phyloP scores from a whole-genome alignment of 1,284 basidiomycete genomes.

The Apiotrichum akiyoshidainum region DNA sequence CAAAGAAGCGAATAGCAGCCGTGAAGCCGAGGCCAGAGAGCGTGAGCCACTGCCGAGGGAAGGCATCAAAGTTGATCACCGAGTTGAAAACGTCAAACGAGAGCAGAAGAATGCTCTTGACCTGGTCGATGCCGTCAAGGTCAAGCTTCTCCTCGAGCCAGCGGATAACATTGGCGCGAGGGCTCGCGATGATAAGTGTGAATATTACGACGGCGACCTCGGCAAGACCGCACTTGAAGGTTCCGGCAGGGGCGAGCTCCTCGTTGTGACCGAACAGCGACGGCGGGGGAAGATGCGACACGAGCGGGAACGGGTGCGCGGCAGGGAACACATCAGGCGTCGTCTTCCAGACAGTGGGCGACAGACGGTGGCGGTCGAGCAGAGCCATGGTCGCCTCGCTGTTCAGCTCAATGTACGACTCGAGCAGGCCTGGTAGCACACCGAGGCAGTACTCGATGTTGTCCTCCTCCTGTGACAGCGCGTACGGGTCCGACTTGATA shows the following conservation, averaged over 20 bases:
- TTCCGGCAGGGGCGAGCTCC: slow-evolving; percentile 42
- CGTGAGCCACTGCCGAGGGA: slow-evolving; percentile 88
- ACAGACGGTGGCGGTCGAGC: slow-evolving; percentile 66
- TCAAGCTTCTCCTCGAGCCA: slow-evolving; percentile 77
- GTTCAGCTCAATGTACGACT: slow-evolving; percentile 82
- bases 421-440: slow-evolving; percentile 78
- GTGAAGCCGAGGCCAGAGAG: slow-evolving; percentile 86
- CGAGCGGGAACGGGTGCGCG: slow-evolving; percentile 84
- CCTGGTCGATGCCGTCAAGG: slow-evolving; percentile 79
- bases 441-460: slow-evolving; percentile 85
- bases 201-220: slow-evolving; percentile 84
- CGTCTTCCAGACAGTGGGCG: slow-evolving; percentile 59
- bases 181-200: slow-evolving; percentile 73
- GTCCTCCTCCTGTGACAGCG: slow-evolving; percentile 78
- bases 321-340: slow-evolving; percentile 86
- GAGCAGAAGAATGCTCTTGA: slow-evolving; percentile 66
- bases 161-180: slow-evolving; percentile 70
- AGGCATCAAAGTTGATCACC: slow-evolving; percentile 82
- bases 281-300: slow-evolving; percentile 64
- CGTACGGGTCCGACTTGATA: slow-evolving; percentile 61
- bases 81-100: slow-evolving; percentile 80
- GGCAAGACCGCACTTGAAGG: slow-evolving; percentile 76
- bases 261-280: slow-evolving; percentile 47
- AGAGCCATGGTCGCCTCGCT: slow-evolving; percentile 63
- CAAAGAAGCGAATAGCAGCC: slow-evolving; percentile 82